These are phyloP conservation scores for Kickxella alabastrina DNA, from an alignment of 192 early-diverging fungal genomes.

Conservation along the genomic window DNA sequence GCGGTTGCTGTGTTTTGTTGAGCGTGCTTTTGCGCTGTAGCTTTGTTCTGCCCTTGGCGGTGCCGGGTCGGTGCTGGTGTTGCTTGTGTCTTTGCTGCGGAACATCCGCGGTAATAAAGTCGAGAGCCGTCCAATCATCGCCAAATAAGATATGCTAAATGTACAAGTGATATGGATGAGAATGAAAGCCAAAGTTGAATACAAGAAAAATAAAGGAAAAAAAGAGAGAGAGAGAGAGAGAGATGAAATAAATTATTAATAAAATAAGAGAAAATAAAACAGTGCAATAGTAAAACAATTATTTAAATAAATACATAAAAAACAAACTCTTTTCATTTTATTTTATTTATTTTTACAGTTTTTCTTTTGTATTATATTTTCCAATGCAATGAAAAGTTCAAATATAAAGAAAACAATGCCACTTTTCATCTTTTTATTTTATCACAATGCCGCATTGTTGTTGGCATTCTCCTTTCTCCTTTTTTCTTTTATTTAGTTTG, in stretches of 20 bases:
- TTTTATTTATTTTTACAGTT: not conserved
- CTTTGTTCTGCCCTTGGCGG: not conserved
- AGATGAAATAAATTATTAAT: not conserved
- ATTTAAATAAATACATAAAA: not conserved
- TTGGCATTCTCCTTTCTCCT: not conserved
- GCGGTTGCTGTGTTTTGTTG: too few relatives aligned
- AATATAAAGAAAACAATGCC: not conserved
- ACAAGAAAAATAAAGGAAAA: slow-evolving; percentile 5
- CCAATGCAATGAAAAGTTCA: not conserved
- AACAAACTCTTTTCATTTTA: not conserved
- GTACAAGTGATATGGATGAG: not conserved
- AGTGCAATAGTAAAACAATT: too few relatives aligned
- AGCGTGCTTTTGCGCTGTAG: not conserved
- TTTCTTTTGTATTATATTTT: not conserved
- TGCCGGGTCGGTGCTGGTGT: not conserved
- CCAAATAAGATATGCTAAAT: too few relatives aligned
- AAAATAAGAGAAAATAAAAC: not conserved
- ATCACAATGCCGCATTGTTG: too few relatives aligned
- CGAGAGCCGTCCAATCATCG: not conserved
- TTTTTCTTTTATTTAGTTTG: not conserved
- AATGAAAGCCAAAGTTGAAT: not conserved
- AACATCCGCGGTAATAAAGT: slow-evolving; percentile 1
- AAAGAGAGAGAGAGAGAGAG: not conserved
- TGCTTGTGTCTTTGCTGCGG: slow-evolving; percentile 1
- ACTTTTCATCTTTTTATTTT: not conserved